These are phyloP conservation scores for Botrytis pseudocinerea DNA, from an alignment of 2,329 filamentous ascomycete genomes.

Conservation along the genomic window DNA sequence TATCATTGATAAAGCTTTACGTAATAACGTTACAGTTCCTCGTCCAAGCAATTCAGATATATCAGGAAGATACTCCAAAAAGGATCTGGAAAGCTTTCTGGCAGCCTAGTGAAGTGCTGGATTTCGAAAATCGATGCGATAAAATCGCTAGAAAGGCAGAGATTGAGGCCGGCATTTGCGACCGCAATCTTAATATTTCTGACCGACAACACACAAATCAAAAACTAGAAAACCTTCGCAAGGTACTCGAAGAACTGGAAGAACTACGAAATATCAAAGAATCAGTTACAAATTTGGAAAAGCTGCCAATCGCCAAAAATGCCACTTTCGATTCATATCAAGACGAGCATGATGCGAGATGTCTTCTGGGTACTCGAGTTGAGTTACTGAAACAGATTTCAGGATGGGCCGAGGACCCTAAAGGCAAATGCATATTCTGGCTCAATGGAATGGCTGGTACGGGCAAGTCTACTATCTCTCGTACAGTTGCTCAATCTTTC, in stretches of 20 bases:
- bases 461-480: slow-evolving; percentile 43
- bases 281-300: neutral
- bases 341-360: slow-evolving; percentile 11
- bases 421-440: slow-evolving; percentile 38
- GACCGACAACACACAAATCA: neutral
- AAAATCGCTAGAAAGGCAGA: neutral
- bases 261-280: neutral
- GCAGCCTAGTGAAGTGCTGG: neutral
- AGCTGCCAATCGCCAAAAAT: slow-evolving; percentile 4
- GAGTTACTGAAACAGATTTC: slow-evolving; percentile 10
- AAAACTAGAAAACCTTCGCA: neutral
- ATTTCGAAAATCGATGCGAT: neutral
- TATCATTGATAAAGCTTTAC: neutral
- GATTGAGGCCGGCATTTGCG: neutral
- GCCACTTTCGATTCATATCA: slow-evolving; percentile 16
- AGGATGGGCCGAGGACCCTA: neutral
- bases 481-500: slow-evolving; percentile 39
- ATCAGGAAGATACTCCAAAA: neutral
- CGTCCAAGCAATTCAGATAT: neutral
- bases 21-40: neutral
- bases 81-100: neutral
- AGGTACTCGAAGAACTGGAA: neutral
- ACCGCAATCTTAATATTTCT: neutral
- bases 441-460: slow-evolving; percentile 44
- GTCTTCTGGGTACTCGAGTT: slow-evolving; percentile 8